Evolutionary conservation across 1,284 basidiomycete genomes (phyloP).

Genomic region (Apiotrichum laibachii): DNA sequence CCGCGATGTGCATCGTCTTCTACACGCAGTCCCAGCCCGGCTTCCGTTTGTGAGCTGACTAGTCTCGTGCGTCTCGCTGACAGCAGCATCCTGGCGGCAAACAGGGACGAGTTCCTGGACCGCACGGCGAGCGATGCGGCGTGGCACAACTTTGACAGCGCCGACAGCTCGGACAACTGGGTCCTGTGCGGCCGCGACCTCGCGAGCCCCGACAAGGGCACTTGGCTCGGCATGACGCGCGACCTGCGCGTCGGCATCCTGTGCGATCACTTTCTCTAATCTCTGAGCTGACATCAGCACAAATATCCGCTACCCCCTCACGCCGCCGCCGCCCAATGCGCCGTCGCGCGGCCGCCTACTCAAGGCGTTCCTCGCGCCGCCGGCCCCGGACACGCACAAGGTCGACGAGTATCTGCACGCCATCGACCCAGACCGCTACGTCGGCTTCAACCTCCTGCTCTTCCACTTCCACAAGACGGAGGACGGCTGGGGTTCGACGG

Average conservation of each 20-base stretch:
- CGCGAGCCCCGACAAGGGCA: constrained; percentile 33
- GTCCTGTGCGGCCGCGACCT: constrained; percentile 40
- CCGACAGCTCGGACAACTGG: constrained; percentile 8
- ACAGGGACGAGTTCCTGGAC: constrained; percentile 48
- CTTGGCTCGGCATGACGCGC: constrained; percentile 45
- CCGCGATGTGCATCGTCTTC: constrained; percentile 48
- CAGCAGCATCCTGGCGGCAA: constrained; percentile 43
- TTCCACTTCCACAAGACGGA: constrained; percentile 29
- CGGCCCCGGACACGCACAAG: constrained; percentile 10
- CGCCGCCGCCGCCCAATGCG: constrained; percentile 23
- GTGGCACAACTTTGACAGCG: constrained; percentile 45
- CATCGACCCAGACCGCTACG: constrained; percentile 29
- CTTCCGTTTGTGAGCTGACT: constrained; percentile 38
- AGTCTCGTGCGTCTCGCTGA: background rate
- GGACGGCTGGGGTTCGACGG: constrained; percentile 7
- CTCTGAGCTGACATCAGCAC: constrained; percentile 27
- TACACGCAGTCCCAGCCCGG: constrained; percentile 42
- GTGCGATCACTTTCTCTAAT: constrained; percentile 23
- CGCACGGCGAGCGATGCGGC: constrained; percentile 39
- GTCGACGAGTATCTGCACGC: constrained; percentile 29
- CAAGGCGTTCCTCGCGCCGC: constrained; percentile 30
- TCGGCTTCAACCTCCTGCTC: constrained; percentile 49
- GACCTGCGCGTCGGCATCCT: constrained; percentile 43
- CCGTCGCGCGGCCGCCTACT: constrained; percentile 42
- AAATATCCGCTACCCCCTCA: constrained; percentile 39